These are phyloP conservation scores for Cutaneotrichosporon dermatis DNA, from an alignment of 1,284 basidiomycete genomes.

Conservation along the genomic window DNA sequence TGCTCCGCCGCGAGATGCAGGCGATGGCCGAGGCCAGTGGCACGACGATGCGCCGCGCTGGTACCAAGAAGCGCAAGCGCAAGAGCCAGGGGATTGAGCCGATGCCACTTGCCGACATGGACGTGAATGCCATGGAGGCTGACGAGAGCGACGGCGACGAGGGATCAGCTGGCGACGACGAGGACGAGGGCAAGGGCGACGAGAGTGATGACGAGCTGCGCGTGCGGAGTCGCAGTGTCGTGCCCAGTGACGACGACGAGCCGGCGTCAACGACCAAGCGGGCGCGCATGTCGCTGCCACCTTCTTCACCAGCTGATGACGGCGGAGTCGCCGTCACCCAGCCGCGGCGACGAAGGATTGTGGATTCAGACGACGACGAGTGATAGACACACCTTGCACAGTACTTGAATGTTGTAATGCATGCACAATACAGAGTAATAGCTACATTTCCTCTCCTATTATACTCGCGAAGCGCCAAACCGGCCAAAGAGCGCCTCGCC, in stretches of 20 bases:
- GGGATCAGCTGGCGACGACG: not conserved
- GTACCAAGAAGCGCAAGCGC: slow-evolving; percentile 40
- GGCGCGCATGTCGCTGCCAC: not conserved
- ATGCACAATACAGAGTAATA: slow-evolving; percentile 3
- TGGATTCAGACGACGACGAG: slow-evolving; percentile 2
- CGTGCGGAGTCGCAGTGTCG: not conserved
- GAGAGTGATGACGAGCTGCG: not conserved
- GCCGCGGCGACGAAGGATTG: not conserved
- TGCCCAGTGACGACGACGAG: not conserved
- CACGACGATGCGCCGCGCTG: slow-evolving; percentile 20
- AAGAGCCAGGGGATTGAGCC: slow-evolving; percentile 17
- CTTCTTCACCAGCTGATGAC: too few species aligned
- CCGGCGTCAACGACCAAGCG: not conserved
- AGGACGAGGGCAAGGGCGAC: not conserved
- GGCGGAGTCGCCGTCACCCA: not conserved
- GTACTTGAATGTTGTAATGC: slow-evolving; percentile 14
- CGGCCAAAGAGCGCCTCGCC: slow-evolving; percentile 43
- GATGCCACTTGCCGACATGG: slow-evolving; percentile 1
- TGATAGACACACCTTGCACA: not conserved
- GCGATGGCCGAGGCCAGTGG: slow-evolving; percentile 52
- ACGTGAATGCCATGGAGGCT: slow-evolving; percentile 8
- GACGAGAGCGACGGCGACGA: not conserved
- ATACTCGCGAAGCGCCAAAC: slow-evolving; percentile 12
- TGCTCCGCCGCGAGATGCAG: slow-evolving; percentile 54
- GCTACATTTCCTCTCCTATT: not conserved